phyloP scores from a whole-genome alignment of 2,329 filamentous ascomycete genomes.

The Hortaea werneckii region DNA sequence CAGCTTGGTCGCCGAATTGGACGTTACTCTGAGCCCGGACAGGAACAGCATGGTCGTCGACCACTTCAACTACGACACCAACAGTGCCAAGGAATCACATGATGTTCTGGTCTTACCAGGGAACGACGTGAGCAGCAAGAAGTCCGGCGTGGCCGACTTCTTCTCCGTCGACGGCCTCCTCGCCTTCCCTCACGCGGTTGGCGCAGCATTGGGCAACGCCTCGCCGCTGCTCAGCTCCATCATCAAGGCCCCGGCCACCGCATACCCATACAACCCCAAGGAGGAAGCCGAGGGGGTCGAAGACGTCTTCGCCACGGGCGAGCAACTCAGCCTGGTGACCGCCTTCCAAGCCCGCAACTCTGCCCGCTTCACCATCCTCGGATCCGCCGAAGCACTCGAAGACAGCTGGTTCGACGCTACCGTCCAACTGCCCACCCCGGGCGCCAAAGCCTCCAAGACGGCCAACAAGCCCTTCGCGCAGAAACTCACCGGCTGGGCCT shows the following conservation, averaged over 20 bases:
- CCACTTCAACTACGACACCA: constrained; percentile 85
- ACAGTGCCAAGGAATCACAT: constrained; percentile 69
- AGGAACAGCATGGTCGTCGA: constrained; percentile 80
- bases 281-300: constrained; percentile 63
- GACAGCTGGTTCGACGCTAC: constrained; percentile 80
- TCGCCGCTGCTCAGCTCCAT: constrained; percentile 71
- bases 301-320: constrained; percentile 74
- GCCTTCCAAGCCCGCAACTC: constrained; percentile 87
- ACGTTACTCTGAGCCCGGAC: constrained; percentile 77
- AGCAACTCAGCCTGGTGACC: constrained; percentile 76
- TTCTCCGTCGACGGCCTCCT: constrained; percentile 62
- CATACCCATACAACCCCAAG: constrained; percentile 91
- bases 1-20: constrained; percentile 74
- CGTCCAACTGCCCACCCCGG: constrained; percentile 47
- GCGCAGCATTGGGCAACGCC: constrained; percentile 67
- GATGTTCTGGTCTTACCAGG: constrained; percentile 74
- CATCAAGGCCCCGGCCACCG: constrained; percentile 69
- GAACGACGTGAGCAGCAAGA: constrained; percentile 48
- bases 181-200: constrained; percentile 72
- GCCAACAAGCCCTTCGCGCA: constrained; percentile 78
- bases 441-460: constrained; percentile 48
- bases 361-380: constrained; percentile 76
- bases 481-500: constrained; percentile 84
- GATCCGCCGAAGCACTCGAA: constrained; percentile 76
- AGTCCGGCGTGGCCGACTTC: constrained; percentile 65